Evolutionary conservation across 331 rosid species (phyloP).

Genomic region (Cydonia oblonga): DNA sequence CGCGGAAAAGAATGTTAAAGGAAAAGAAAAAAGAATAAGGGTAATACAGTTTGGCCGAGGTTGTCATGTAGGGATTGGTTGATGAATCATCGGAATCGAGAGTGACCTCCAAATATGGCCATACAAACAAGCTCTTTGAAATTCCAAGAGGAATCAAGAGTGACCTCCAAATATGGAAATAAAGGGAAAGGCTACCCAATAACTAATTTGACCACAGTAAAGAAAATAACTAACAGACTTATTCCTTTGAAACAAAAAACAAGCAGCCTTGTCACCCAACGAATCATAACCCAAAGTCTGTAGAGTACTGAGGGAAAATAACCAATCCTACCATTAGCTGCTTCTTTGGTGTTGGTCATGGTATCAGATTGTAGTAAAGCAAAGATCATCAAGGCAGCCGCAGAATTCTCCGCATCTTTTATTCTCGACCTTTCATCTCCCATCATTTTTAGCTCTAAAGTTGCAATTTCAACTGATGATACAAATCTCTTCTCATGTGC

Average conservation of each 20-base stretch:
- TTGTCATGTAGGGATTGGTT: background rate
- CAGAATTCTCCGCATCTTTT: slow-evolving; percentile 32
- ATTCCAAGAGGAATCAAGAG: background rate
- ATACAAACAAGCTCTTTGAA: background rate
- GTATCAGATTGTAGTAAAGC: too few relatives aligned
- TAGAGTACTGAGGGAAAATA: background rate
- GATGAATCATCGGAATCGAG: background rate
- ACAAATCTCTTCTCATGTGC: slow-evolving; percentile 38
- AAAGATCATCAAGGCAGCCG: background rate
- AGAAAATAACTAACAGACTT: background rate
- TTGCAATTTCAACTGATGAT: slow-evolving; percentile 32
- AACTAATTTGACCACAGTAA: background rate
- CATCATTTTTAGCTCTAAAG: slow-evolving; percentile 1
- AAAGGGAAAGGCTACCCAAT: background rate
- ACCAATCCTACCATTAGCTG: background rate
- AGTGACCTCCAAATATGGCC: too few relatives aligned
- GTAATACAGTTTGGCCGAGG: background rate
- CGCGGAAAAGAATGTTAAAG: background rate
- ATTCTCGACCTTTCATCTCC: slow-evolving; percentile 45
- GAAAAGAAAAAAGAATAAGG: background rate
- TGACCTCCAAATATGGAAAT: background rate
- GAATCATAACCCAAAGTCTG: background rate
- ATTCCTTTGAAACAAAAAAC: background rate
- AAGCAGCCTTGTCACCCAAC: background rate
- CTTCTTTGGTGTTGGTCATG: background rate